phyloP scores from a whole-genome alignment of 2,329 filamentous ascomycete genomes.

The Acrocalymma vagum region DNA sequence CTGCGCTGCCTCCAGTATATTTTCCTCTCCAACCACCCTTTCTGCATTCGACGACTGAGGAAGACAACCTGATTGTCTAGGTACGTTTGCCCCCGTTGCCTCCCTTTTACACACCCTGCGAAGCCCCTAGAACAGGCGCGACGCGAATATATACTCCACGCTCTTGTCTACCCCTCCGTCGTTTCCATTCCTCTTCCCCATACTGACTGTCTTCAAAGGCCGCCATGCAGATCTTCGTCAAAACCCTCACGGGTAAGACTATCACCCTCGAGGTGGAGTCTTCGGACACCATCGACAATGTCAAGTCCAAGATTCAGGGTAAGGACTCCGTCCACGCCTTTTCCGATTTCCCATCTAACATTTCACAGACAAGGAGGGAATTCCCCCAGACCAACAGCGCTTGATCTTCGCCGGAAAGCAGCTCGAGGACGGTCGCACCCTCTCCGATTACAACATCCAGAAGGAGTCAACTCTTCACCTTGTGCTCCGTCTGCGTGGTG shows the following conservation, averaged over 20 bases:
- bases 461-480: slow-evolving; percentile 99
- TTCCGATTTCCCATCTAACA: slow-evolving; percentile 30
- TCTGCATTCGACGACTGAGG: slow-evolving; percentile 64
- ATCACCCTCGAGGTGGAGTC: slow-evolving; percentile 99
- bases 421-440: slow-evolving; percentile 98
- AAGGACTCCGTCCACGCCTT: slow-evolving; percentile 30
- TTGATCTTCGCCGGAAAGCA: slow-evolving; percentile 99
- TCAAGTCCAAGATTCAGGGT: slow-evolving; percentile 95
- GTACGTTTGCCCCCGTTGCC: slow-evolving; percentile 46
- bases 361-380: slow-evolving; percentile 96
- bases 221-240: slow-evolving; percentile 63
- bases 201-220: slow-evolving; percentile 39
- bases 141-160: not conserved
- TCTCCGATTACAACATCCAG: slow-evolving; percentile 99
- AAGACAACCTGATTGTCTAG: slow-evolving; percentile 67
- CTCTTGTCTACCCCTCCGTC: slow-evolving; percentile 1
- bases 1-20: slow-evolving; percentile 18
- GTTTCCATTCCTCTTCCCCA: not conserved
- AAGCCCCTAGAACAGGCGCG: too few relatives aligned
- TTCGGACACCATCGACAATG: slow-evolving; percentile 99
- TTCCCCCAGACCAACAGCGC: slow-evolving; percentile 98
- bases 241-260: slow-evolving; percentile 95
- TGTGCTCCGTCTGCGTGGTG: slow-evolving; percentile 97
- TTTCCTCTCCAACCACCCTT: slow-evolving; percentile 24
- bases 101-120: slow-evolving; percentile 6